A percentile compares a stretch with the other conserved stretches of the same genome.
phyloP scores from a whole-genome alignment of 1,139 yeast species.

The Pneumocystis sp. region DNA sequence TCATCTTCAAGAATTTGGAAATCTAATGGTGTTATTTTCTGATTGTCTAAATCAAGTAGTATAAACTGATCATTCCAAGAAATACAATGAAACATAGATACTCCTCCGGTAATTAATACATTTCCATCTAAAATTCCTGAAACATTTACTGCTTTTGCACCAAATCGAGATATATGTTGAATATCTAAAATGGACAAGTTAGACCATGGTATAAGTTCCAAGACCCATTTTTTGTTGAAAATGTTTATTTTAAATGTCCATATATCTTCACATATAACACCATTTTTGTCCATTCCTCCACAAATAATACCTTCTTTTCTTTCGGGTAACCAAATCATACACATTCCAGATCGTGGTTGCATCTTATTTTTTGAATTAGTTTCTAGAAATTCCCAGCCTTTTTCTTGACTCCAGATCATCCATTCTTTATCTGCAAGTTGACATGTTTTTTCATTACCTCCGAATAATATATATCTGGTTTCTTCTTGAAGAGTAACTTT shows the following conservation, averaged over 20 bases:
- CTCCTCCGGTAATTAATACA: slow-evolving; percentile 47
- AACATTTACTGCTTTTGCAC: slow-evolving; percentile 1
- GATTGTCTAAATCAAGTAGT: slow-evolving; percentile 22
- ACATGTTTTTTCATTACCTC: neutral
- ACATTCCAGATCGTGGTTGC: neutral
- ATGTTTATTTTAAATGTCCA: neutral
- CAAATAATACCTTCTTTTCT: neutral
- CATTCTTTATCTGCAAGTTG: neutral
- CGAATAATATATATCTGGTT: neutral
- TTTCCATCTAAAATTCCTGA: slow-evolving; percentile 20
- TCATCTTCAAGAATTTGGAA: slow-evolving; percentile 23
- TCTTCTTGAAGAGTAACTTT: neutral
- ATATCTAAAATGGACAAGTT: neutral
- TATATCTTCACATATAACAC: neutral
- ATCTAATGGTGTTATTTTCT: slow-evolving; percentile 6
- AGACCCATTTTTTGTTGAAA: neutral
- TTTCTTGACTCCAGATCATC: neutral
- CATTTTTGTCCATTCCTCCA: neutral
- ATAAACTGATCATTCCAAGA: slow-evolving; percentile 29
- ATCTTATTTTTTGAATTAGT: neutral
- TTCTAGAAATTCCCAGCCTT: neutral
- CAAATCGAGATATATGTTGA: neutral
- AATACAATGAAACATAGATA: slow-evolving; percentile 30
- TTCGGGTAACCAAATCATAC: neutral
- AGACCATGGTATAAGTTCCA: neutral